A percentile compares a stretch with the other conserved stretches of the same genome.
Evolutionary conservation across 768 basidiomycete species (phyloP).

Genomic region (Tylopilus balloui): DNA sequence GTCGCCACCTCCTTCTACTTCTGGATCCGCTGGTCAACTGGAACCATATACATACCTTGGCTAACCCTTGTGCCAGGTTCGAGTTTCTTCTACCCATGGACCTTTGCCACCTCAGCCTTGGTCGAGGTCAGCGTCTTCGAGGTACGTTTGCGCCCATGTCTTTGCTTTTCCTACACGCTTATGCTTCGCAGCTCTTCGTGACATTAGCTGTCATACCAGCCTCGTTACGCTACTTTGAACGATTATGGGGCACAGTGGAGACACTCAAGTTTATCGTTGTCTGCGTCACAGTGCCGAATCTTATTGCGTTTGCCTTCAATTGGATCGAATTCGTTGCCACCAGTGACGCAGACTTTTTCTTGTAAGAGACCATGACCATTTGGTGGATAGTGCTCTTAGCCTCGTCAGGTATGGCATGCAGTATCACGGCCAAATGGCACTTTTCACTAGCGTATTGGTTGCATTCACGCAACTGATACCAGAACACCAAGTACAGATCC

Average conservation of each 20-base stretch:
- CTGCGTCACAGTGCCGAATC: conserved; percentile 74
- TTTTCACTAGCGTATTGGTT: conserved; percentile 85
- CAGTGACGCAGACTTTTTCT: conserved; percentile 67
- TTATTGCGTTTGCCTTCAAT: conserved; percentile 84
- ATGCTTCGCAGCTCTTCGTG: conserved; percentile 56
- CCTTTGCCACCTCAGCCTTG: conserved; percentile 81
- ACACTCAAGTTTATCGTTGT: conserved; percentile 81
- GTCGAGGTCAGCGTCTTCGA: conserved; percentile 83
- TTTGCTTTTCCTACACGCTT: conserved; percentile 1
- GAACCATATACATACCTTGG: conserved; percentile 50
- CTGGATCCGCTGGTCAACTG: conserved; percentile 57
- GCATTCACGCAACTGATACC: conserved; percentile 98
- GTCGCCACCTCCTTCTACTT: conserved; percentile 55
- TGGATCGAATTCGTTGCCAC: conserved; percentile 79
- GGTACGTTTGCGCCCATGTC: conserved; percentile 45
- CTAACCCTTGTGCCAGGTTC: conserved; percentile 78
- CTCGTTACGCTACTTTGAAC: conserved; percentile 85
- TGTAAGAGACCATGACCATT: conserved; percentile 48
- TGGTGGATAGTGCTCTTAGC: conserved; percentile 10
- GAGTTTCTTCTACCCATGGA: conserved; percentile 88
- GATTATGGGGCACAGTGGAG: conserved; percentile 89
- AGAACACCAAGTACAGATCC: conserved; percentile 93
- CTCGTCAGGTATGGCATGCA: conserved; percentile 71
- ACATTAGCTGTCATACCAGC: conserved; percentile 77
- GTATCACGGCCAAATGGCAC: conserved; percentile 90